Percentiles rank a stretch among this genome's conserved stretches.
Evolutionary conservation across 768 basidiomycete species (phyloP).

Genomic region (Cantharellus anzutake): DNA sequence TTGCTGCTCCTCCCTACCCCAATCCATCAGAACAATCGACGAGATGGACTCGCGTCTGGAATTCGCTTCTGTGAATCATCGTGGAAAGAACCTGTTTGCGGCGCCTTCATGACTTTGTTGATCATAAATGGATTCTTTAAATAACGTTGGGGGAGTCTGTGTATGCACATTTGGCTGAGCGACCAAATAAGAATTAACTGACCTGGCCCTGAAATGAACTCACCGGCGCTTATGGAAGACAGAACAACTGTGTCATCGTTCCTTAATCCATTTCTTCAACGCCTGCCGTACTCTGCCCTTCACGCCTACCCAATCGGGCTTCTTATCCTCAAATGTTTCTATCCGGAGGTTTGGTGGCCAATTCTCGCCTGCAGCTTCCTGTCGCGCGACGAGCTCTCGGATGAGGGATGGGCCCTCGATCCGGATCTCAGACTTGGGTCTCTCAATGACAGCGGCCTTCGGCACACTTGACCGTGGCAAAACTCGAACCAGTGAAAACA

Average conservation of each 20-base stretch:
- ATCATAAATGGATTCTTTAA: neutral
- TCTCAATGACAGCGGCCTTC: slow-evolving; percentile 2
- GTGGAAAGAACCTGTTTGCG: slow-evolving; percentile 25
- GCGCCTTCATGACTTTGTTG: neutral
- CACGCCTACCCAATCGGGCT: slow-evolving; percentile 22
- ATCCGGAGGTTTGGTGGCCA: slow-evolving; percentile 34
- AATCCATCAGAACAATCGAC: slow-evolving; percentile 37
- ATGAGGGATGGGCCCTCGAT: slow-evolving; percentile 16
- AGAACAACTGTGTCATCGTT: neutral
- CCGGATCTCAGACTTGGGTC: slow-evolving; percentile 3
- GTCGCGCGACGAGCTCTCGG: slow-evolving; percentile 23
- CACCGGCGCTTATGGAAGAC: too few species aligned
- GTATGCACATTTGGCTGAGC: neutral
- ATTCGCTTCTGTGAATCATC: slow-evolving; percentile 43
- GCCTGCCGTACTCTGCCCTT: slow-evolving; percentile 21
- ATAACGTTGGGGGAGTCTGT: too few species aligned
- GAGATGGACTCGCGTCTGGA: slow-evolving; percentile 52
- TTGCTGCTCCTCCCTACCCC: slow-evolving; percentile 1
- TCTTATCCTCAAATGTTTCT: slow-evolving; percentile 24
- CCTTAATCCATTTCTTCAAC: slow-evolving; percentile 19
- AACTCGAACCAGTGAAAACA: slow-evolving; percentile 20
- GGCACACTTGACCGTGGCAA: slow-evolving; percentile 20
- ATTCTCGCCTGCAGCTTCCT: slow-evolving; percentile 20
- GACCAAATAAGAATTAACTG: too few species aligned
- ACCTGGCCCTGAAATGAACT: too few species aligned